Percentiles rank a stretch among this genome's conserved stretches.
phyloP scores from a whole-genome alignment of 163 green algal species.

The Scenedesmus sp. region DNA sequence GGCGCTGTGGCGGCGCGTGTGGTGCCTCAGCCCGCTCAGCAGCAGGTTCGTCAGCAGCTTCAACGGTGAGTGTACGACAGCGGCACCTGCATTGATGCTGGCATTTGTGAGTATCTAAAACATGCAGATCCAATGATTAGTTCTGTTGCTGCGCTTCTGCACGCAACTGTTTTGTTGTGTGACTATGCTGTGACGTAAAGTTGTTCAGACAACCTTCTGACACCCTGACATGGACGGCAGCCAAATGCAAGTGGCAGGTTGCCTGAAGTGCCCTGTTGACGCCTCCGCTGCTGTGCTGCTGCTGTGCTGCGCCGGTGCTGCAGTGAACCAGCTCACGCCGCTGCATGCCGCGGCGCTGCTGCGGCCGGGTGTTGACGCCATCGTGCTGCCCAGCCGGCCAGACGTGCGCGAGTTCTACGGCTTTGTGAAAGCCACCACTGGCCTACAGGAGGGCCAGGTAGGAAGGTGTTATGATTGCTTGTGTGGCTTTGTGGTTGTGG shows the following conservation, averaged over 20 bases:
- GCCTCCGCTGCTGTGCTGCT: background rate
- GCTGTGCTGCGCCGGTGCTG: background rate
- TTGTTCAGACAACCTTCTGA: too few relatives aligned
- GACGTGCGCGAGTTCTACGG: conserved; percentile 19
- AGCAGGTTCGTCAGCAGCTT: conserved; percentile 35
- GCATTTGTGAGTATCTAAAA: too few relatives aligned
- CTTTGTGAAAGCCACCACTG: conserved; percentile 22
- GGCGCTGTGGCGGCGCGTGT: background rate
- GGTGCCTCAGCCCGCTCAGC: conserved; percentile 30
- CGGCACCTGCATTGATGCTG: background rate
- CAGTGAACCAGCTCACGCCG: conserved; percentile 37
- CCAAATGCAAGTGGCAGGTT: too few relatives aligned
- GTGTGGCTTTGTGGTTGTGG: too few relatives aligned
- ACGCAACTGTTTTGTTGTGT: too few relatives aligned
- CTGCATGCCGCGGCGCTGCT: conserved; percentile 27
- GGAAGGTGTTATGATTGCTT: too few relatives aligned
- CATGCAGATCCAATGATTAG: too few relatives aligned
- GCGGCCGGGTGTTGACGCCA: background rate
- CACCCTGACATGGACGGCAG: too few relatives aligned
- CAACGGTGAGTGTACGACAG: background rate
- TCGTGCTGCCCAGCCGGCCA: conserved; percentile 17
- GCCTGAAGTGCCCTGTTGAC: too few relatives aligned
- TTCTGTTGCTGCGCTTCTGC: too few relatives aligned
- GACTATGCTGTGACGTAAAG: too few relatives aligned
- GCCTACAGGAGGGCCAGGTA: conserved; percentile 14